Conservation (phyloP, 2,329 filamentous ascomycete genomes). For the Claviceps capensis region DNA sequence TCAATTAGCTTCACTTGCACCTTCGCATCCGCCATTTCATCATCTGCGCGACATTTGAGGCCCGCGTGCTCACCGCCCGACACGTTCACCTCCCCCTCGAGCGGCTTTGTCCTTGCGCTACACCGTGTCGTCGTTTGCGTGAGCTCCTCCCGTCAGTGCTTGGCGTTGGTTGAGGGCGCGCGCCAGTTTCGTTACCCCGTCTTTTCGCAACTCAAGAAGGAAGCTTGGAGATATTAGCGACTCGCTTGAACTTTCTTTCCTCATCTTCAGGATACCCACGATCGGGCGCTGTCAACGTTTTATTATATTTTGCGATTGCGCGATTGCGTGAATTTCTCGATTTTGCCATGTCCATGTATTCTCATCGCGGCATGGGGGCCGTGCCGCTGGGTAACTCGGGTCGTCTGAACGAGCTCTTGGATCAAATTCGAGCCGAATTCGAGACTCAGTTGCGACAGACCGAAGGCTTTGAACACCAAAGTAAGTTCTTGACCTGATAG, state of each 20-base stretch:
- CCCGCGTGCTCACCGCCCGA: not conserved
- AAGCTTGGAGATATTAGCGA: not conserved
- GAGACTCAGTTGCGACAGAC: constrained; percentile 69
- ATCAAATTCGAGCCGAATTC: constrained; percentile 82
- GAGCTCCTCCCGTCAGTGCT: constrained; percentile 1
- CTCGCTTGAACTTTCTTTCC: not conserved
- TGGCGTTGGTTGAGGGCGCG: not conserved
- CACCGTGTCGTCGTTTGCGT: not conserved
- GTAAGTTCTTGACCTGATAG: constrained; percentile 42
- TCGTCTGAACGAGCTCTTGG: constrained; percentile 81
- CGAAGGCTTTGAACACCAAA: constrained; percentile 83
- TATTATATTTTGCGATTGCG: not conserved
- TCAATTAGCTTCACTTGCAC: constrained; percentile 7
- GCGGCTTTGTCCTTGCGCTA: not conserved
- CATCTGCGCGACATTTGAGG: not conserved
- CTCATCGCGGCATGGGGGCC: constrained; percentile 70
- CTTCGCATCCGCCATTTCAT: constrained; percentile 7
- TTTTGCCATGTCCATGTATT: constrained; percentile 63
- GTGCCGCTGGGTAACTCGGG: constrained; percentile 44
- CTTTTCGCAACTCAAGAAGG: not conserved
- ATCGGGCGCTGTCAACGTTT: not conserved
- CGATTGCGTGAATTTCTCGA: not conserved
- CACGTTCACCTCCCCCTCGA: not conserved
- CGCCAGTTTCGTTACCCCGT: not conserved
- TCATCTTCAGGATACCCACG: not conserved